A percentile compares a stretch with the other conserved stretches of the same genome.
Conservation (phyloP, 2,329 filamentous ascomycete species). For the Gliomastix tumulicola region DNA sequence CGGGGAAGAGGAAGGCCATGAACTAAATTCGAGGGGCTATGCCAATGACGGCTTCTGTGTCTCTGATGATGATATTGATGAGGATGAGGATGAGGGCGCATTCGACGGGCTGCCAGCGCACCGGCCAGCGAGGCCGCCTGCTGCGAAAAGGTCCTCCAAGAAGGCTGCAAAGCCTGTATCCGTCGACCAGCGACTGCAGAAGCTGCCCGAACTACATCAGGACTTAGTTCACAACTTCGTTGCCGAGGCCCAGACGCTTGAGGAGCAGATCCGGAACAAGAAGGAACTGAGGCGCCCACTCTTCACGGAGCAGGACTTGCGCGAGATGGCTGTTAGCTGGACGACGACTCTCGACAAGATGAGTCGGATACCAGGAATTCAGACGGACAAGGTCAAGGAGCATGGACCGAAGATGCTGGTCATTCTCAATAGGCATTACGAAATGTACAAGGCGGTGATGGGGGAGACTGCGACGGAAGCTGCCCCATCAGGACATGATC, state of each 20-base stretch:
- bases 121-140: conserved; percentile 26
- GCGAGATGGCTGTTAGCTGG: conserved; percentile 67
- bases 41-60: conserved; percentile 42
- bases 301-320: conserved; percentile 64
- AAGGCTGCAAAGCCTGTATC: conserved; percentile 50
- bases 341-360: conserved; percentile 57
- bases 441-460: conserved; percentile 44
- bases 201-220: conserved; percentile 52
- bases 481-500: no score
- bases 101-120: conserved; percentile 35
- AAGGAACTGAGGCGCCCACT: conserved; percentile 49
- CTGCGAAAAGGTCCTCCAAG: conserved; percentile 3
- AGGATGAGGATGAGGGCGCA: conserved; percentile 29
- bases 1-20: no score
- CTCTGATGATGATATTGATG: conserved; percentile 24
- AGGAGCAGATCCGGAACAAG: conserved; percentile 54
- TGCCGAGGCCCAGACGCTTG: conserved; percentile 48
- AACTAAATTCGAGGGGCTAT: conserved; percentile 36
- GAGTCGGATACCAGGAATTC: conserved; percentile 55
- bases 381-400: conserved; percentile 51
- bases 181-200: conserved; percentile 43
- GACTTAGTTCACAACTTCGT: conserved; percentile 61
- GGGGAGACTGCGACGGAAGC: conserved; percentile 11
- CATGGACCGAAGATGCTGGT: conserved; percentile 56
- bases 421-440: conserved; percentile 43